These are phyloP conservation scores for Zygosaccharomyces siamensis DNA, from an alignment of 805 yeast genomes.

Conservation along the genomic window DNA sequence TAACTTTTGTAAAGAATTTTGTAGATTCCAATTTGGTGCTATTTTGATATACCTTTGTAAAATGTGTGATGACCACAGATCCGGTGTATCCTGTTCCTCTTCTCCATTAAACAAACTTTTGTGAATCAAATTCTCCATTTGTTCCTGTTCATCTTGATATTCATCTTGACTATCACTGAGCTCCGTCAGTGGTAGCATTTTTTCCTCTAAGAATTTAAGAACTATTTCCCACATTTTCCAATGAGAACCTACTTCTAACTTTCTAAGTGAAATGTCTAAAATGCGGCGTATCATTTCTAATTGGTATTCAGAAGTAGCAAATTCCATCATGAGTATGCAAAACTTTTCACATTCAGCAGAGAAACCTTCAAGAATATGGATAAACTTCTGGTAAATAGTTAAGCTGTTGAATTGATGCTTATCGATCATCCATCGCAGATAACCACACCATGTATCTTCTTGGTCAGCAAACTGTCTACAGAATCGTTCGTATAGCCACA, in stretches of 20 bases:
- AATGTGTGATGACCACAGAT: conserved; percentile 27
- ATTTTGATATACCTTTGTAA: conserved; percentile 23
- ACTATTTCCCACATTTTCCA: conserved; percentile 26
- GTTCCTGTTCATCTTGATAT: conserved; percentile 14
- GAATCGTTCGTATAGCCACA: conserved; percentile 38
- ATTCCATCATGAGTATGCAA: conserved; percentile 51
- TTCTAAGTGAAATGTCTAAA: conserved; percentile 22
- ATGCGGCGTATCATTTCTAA: conserved; percentile 32
- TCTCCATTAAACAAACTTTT: conserved; percentile 9
- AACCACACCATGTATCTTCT: conserved; percentile 25
- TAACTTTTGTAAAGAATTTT: conserved; percentile 12
- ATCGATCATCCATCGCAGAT: conserved; percentile 37
- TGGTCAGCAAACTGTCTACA: conserved; percentile 20
- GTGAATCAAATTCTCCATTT: conserved; percentile 12
- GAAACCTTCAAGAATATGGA: conserved; percentile 34
- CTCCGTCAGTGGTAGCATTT: conserved; percentile 17
- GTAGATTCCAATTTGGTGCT: conserved; percentile 14
- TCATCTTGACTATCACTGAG: conserved; percentile 7
- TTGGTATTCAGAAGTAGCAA: conserved; percentile 39
- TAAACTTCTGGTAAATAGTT: conserved; percentile 20
- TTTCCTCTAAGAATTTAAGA: conserved; percentile 18
- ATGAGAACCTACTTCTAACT: conserved; percentile 17
- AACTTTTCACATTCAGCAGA: conserved; percentile 39
- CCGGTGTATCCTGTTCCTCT: conserved; percentile 5
- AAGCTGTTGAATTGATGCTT: conserved; percentile 34